These are phyloP conservation scores for Lactuca sativa DNA, from an alignment of 129 eudicot genomes.

Conservation along the genomic window DNA sequence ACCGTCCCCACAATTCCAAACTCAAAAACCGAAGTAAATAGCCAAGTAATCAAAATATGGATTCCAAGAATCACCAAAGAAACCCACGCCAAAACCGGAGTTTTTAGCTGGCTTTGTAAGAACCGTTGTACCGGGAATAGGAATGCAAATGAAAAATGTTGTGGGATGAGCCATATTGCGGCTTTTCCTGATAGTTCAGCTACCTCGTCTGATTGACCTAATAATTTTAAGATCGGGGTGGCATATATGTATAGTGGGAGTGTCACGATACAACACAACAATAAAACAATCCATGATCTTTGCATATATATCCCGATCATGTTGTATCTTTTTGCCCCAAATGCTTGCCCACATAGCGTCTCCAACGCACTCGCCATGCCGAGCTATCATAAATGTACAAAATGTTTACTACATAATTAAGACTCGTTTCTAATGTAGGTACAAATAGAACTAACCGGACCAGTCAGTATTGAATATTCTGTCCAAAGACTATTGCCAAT, in stretches of 20 bases:
- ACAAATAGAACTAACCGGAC: too few relatives aligned
- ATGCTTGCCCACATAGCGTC: constrained; percentile 86
- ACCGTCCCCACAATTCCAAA: constrained; percentile 67
- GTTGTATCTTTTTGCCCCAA: constrained; percentile 60
- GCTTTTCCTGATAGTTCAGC: constrained; percentile 60
- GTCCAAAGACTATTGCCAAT: too few relatives aligned
- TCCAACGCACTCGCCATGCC: constrained; percentile 94
- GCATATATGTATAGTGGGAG: constrained; percentile 55
- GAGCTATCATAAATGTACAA: constrained; percentile 29
- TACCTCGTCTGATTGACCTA: constrained; percentile 57
- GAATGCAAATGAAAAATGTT: constrained; percentile 85
- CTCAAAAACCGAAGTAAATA: constrained; percentile 37
- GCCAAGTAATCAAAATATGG: constrained; percentile 50
- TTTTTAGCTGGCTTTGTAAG: constrained; percentile 72
- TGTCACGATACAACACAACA: constrained; percentile 46
- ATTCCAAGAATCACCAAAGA: constrained; percentile 44
- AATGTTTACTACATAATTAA: neutral
- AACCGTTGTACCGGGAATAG: constrained; percentile 67
- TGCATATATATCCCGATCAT: constrained; percentile 81
- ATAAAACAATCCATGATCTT: constrained; percentile 67
- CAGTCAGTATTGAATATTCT: too few relatives aligned
- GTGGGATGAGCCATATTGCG: constrained; percentile 66
- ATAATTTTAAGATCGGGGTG: constrained; percentile 48
- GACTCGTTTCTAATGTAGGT: neutral
- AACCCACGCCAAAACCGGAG: constrained; percentile 55